Percentiles rank a stretch among this genome's conserved stretches.
Evolutionary conservation across 1,284 basidiomycete genomes (phyloP).

Genomic region (Ceratobasidium sp.): DNA sequence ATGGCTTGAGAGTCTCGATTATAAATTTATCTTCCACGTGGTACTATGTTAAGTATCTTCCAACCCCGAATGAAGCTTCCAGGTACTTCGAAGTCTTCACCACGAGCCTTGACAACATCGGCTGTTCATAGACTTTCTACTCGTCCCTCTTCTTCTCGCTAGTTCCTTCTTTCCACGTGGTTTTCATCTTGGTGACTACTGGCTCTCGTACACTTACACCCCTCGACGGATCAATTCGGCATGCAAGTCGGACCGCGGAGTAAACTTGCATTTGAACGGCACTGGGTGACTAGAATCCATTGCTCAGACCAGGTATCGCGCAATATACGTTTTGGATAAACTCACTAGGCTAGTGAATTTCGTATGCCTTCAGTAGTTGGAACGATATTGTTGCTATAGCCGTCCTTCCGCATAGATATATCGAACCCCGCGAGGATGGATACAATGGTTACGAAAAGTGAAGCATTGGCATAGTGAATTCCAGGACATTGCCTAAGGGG

Average conservation of each 20-base stretch:
- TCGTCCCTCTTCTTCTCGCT: not conserved
- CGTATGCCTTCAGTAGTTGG: slow-evolving; percentile 9
- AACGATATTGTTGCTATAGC: not conserved
- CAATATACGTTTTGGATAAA: not conserved
- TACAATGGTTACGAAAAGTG: slow-evolving; percentile 15
- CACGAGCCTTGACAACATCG: not conserved
- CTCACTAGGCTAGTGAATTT: slow-evolving; percentile 15
- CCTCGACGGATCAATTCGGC: slow-evolving; percentile 9
- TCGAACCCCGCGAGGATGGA: slow-evolving; percentile 25
- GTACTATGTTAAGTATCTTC: not conserved
- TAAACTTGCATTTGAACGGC: slow-evolving; percentile 27
- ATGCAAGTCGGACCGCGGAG: slow-evolving; percentile 4
- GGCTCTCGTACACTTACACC: not conserved
- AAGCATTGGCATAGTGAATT: slow-evolving; percentile 21
- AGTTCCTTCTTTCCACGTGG: not conserved
- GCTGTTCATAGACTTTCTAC: not conserved
- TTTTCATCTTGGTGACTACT: not conserved
- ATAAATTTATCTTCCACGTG: not conserved
- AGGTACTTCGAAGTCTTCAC: not conserved
- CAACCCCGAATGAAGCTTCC: not conserved
- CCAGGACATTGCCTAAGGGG: slow-evolving; percentile 4
- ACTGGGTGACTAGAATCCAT: slow-evolving; percentile 14
- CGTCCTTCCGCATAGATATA: slow-evolving; percentile 27
- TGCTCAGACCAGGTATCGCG: not conserved
- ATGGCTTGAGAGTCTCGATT: not conserved